Conservation (phyloP, 2,329 filamentous ascomycete species). For the Apiospora marii region DNA sequence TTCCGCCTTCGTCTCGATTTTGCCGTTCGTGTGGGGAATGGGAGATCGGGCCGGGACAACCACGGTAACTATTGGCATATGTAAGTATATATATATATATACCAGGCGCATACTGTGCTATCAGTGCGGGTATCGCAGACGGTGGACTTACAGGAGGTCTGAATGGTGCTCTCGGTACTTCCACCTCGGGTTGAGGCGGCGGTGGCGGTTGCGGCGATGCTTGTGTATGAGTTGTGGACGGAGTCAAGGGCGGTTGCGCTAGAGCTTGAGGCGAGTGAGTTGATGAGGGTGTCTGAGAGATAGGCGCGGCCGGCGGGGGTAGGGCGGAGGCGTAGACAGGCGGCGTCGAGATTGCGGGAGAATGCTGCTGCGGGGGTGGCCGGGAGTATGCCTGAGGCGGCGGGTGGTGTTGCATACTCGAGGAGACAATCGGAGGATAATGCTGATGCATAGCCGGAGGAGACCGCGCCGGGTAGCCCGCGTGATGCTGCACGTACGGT, state of each 20-base stretch:
- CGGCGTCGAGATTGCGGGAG: conserved; percentile 63
- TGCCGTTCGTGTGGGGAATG: conserved; percentile 55
- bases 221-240: conserved; percentile 53
- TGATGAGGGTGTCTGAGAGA: conserved; percentile 61
- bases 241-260: conserved; percentile 53
- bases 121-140: background rate
- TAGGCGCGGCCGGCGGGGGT: conserved; percentile 50
- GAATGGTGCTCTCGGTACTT: conserved; percentile 46
- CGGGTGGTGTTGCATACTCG: conserved; percentile 40
- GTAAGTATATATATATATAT: conserved; percentile 1
- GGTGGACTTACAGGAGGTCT: conserved; percentile 57
- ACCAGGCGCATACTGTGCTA: background rate
- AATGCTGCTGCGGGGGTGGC: conserved; percentile 50
- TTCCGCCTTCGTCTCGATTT: conserved; percentile 53
- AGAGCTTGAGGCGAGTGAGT: conserved; percentile 53
- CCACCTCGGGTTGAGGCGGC: conserved; percentile 36
- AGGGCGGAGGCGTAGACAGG: conserved; percentile 52
- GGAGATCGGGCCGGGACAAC: conserved; percentile 58
- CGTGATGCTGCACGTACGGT: conserved; percentile 44
- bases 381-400: conserved; percentile 56
- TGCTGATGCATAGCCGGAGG: conserved; percentile 55
- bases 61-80: conserved; percentile 59
- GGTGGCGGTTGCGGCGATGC: conserved; percentile 23
- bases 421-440: conserved; percentile 60
- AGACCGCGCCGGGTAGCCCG: conserved; percentile 31